A percentile compares a stretch with the other conserved stretches of the same genome.
These are phyloP conservation scores for Cicer chorassanicum DNA, from an alignment of 306 rosid genomes.

Conservation along the genomic window DNA sequence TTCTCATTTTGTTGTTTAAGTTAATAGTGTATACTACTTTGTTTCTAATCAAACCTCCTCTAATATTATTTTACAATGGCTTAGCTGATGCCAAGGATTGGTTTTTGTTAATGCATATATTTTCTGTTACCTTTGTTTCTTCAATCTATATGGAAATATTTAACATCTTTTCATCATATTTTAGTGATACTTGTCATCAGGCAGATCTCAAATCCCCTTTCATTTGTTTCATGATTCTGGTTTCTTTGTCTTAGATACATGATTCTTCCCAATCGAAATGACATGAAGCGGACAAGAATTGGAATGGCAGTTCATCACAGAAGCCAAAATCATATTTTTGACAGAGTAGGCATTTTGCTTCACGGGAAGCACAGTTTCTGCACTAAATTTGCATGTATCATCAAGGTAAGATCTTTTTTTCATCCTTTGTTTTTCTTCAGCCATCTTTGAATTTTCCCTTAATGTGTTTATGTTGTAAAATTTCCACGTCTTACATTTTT, in stretches of 20 bases:
- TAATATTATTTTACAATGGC: conserved; percentile 2
- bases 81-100: conserved; percentile 6
- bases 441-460: conserved; percentile 14
- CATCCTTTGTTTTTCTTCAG: conserved; percentile 23
- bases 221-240: conserved; percentile 33
- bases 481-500: not conserved
- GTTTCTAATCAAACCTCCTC: not conserved
- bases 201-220: conserved; percentile 32
- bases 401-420: conserved; percentile 58
- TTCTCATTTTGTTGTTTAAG: not conserved
- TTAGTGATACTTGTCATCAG: conserved; percentile 24
- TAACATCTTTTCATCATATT: conserved; percentile 25
- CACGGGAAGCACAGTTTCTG: conserved; percentile 81
- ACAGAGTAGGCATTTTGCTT: conserved; percentile 77
- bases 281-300: conserved; percentile 50
- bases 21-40: not conserved
- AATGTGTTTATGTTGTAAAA: conserved; percentile 4
- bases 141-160: conserved; percentile 8
- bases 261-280: conserved; percentile 61
- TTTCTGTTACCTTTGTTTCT: not conserved
- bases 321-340: conserved; percentile 57
- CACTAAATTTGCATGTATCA: conserved; percentile 63
- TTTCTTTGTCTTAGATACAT: conserved; percentile 58
- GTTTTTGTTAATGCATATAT: conserved; percentile 20
- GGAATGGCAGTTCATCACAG: conserved; percentile 45